Base-by-base conservation (phyloP, 1,284 basidiomycete species). In the Mycena sp. region DNA sequence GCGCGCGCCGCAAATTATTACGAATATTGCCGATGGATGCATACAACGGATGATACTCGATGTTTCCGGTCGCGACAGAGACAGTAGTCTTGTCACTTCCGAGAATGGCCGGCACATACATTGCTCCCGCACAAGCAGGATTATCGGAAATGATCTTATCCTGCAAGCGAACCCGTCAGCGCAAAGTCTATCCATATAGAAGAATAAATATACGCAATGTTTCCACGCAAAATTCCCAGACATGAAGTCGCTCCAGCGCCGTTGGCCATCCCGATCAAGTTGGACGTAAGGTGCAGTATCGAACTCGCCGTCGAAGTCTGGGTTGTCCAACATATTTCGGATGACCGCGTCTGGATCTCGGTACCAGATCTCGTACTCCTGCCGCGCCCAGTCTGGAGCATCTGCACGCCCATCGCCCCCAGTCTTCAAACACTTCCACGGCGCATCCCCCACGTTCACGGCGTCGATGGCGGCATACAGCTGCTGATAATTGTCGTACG, bases 31-130 rank as follows among this genome's bases (percentile, higher is more conserved):
- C 72, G 41, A 73, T 69, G 0, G 72, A 75, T 1, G 73, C 30
- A 48, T 79, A 79, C 0, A 74, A 26, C 0, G 74, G 78, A 29
- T 77, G 74, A 45, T 74, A 79, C 25, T 77, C 72, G 7, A 70
- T 73, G 6, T 80, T 69, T 0, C 79, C 74, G 0, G 77, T 80
- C 5, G 65, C 74, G 12, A 79, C 75, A 1, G 77, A 80, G 0
- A 79, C 73, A 0, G 76, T 78, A 0, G 73, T 80, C 59, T 80
- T 80, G 62, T 80, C 72, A 32, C 74, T 76, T 0, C 77, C 75
- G 0, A 79, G 63, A 19, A 81, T 74, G 7, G 78, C 58, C 0
- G 76, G 74, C 19, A 72, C 64, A 44, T 78, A 76, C 58, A 74
- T 74, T 0, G 72, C 56, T 7, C 78, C 77, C 50, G 73, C 62